A percentile compares a stretch with the other conserved stretches of the same genome.
Conservation (phyloP, 257 asterid genomes). For the Plantago ovata region DNA sequence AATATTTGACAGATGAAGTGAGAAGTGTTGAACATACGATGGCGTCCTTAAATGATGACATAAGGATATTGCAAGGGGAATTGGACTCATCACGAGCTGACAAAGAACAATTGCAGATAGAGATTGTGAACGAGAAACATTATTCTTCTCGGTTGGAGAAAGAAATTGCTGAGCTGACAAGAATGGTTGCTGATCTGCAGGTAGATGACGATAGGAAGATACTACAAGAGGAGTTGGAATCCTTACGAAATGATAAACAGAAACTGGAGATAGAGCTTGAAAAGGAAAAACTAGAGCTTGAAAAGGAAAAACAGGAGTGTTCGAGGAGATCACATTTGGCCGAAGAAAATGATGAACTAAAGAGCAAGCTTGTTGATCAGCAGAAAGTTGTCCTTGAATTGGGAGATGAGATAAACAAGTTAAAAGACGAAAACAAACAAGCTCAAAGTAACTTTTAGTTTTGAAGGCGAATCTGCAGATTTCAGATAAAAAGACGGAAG, state of each 20-base stretch:
- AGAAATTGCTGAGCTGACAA: too few relatives aligned
- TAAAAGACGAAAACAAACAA: constrained; percentile 6
- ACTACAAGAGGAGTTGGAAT: too few relatives aligned
- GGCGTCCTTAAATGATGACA: constrained; percentile 25
- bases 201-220: too few relatives aligned
- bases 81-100: constrained; percentile 26
- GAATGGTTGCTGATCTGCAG: too few relatives aligned
- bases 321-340: constrained; percentile 28
- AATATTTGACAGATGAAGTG: constrained; percentile 7
- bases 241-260: too few relatives aligned
- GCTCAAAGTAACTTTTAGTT: background rate
- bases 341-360: constrained; percentile 37
- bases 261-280: too few relatives aligned
- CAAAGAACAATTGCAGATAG: constrained; percentile 21
- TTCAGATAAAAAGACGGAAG: constrained; percentile 58
- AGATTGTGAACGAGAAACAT: constrained; percentile 22
- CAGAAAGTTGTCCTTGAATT: constrained; percentile 29
- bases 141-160: too few relatives aligned
- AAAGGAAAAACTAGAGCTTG: background rate
- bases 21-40: constrained; percentile 1
- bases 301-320: background rate
- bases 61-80: constrained; percentile 24
- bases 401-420: constrained; percentile 20
- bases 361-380: constrained; percentile 30
- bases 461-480: constrained; percentile 37